Percentiles rank a stretch among this genome's conserved stretches.
These are phyloP conservation scores for Irpex sp. DNA, from an alignment of 1,284 basidiomycete genomes.

Conservation along the genomic window DNA sequence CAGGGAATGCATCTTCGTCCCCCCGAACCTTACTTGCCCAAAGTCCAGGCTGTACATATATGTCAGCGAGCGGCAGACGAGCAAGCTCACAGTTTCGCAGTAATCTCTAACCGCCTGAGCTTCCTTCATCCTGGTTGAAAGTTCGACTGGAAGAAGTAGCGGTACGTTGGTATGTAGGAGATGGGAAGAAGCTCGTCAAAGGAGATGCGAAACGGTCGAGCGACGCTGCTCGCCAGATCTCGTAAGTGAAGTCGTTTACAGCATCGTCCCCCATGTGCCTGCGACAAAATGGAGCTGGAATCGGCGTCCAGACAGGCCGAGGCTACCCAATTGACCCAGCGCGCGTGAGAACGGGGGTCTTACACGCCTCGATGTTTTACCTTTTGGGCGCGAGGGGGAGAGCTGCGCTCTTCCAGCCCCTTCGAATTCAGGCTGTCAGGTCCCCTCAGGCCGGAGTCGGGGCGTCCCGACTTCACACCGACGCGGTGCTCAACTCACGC, in stretches of 20 bases:
- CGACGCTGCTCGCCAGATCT: neutral
- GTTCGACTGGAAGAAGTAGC: too few relatives aligned
- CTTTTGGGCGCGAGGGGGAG: neutral
- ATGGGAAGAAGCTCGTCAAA: neutral
- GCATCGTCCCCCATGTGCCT: neutral
- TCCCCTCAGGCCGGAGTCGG: neutral
- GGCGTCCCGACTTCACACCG: neutral
- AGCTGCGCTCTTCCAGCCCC: neutral
- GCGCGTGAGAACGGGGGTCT: neutral
- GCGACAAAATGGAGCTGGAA: neutral
- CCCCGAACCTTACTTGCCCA: neutral
- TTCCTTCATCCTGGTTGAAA: too few relatives aligned
- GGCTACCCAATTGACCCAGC: neutral
- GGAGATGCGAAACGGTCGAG: neutral
- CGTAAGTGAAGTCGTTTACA: neutral
- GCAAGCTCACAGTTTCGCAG: neutral
- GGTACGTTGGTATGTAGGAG: neutral
- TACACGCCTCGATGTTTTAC: neutral
- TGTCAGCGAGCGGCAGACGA: neutral
- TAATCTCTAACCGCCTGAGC: too few relatives aligned
- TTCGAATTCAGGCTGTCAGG: too few relatives aligned
- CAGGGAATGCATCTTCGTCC: neutral
- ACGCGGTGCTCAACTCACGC: neutral
- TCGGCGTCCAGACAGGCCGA: constrained; percentile 1
- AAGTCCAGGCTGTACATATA: neutral